phyloP scores from a whole-genome alignment of 495 filamentous ascomycete species.

The Hypoxylon subgilvum region DNA sequence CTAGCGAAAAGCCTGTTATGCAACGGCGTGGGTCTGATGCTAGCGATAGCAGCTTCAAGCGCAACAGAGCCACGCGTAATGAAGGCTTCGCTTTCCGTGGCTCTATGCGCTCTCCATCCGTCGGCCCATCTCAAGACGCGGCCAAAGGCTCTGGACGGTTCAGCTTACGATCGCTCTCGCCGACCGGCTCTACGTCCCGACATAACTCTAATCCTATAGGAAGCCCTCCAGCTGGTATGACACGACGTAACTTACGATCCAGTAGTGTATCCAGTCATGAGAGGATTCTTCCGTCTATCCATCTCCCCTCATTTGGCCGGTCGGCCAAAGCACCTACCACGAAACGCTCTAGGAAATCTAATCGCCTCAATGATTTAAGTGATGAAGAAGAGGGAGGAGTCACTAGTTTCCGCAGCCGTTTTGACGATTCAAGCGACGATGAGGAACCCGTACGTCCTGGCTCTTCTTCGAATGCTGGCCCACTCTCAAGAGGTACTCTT shows the following conservation, averaged over 20 bases:
- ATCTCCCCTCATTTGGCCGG: conserved; percentile 38
- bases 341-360: conserved; percentile 36
- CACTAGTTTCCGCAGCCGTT: conserved; percentile 68
- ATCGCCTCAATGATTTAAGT: conserved; percentile 72
- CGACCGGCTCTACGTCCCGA: conserved; percentile 39
- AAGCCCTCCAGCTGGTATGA: conserved; percentile 14
- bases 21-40: conserved; percentile 51
- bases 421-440: conserved; percentile 83
- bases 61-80: conserved; percentile 35
- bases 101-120: conserved; percentile 49
- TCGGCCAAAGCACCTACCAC: conserved; percentile 20
- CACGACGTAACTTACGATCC: conserved; percentile 34
- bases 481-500: conserved; percentile 26
- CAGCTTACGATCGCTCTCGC: conserved; percentile 50
- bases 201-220: conserved; percentile 25
- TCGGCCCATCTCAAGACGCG: conserved; percentile 10
- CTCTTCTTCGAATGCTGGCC: conserved; percentile 16
- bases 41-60: conserved; percentile 59
- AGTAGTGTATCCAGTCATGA: conserved; percentile 34
- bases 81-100: conserved; percentile 45
- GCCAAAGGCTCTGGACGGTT: conserved; percentile 43
- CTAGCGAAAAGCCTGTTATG: conserved; percentile 23
- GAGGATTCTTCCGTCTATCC: conserved; percentile 33
- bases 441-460: conserved; percentile 50
- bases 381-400: conserved; percentile 65